Evolutionary conservation across 2,329 filamentous ascomycete species (phyloP).

Genomic region (Claviceps paspali): DNA sequence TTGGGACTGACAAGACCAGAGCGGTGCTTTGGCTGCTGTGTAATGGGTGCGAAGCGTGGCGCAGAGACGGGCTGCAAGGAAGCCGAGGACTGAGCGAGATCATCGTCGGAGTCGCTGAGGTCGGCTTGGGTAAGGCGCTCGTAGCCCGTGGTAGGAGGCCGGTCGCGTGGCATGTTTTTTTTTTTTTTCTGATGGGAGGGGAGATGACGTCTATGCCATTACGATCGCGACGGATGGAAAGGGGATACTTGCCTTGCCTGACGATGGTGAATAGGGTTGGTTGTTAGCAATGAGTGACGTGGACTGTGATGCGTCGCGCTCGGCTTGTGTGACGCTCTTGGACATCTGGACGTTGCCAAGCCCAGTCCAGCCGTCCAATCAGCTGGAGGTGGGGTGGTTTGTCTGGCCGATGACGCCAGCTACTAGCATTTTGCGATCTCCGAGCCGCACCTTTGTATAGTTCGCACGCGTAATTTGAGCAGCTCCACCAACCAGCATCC

Average conservation of each 20-base stretch:
- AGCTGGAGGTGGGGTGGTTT: no score
- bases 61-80: slow-evolving; percentile 43
- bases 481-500: no score
- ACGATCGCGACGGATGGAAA: not conserved
- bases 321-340: not conserved
- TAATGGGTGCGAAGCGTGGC: slow-evolving; percentile 48
- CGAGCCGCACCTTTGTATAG: no score
- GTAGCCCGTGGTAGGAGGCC: slow-evolving; percentile 67
- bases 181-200: slow-evolving; percentile 16
- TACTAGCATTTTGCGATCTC: no score
- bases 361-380: not conserved
- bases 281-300: no score
- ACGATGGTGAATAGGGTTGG: no score
- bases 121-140: slow-evolving; percentile 74
- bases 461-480: no score
- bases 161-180: slow-evolving; percentile 44
- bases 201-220: slow-evolving; percentile 3
- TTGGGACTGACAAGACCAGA: slow-evolving; percentile 45
- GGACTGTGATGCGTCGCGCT: not conserved
- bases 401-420: no score
- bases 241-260: not conserved
- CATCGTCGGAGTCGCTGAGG: slow-evolving; percentile 55
- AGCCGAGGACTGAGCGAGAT: slow-evolving; percentile 37
- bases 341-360: not conserved
- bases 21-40: slow-evolving; percentile 45